phyloP scores from a whole-genome alignment of 2,329 filamentous ascomycete species.

The Bipolaris oryzae region DNA sequence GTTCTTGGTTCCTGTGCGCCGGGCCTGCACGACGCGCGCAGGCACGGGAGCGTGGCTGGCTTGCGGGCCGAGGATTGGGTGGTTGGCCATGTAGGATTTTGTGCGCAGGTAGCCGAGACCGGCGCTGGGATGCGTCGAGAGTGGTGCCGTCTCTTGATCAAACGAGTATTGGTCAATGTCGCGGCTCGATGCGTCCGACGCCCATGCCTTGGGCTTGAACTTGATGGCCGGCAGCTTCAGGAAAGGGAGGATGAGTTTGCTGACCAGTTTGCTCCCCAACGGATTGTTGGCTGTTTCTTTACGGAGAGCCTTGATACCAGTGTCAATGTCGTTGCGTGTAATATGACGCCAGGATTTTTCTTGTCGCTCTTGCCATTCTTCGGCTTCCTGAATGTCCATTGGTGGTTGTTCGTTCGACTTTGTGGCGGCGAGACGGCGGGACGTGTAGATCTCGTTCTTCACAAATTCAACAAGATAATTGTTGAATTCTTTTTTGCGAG shows the following conservation, averaged over 20 bases:
- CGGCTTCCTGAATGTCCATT: conserved; percentile 34
- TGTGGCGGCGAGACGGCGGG: conserved; percentile 28
- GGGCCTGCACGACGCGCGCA: conserved; percentile 61
- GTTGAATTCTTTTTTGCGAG: conserved; percentile 42
- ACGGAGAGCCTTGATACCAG: conserved; percentile 48
- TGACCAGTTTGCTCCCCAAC: conserved; percentile 58
- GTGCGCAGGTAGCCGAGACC: conserved; percentile 67
- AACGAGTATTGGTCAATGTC: conserved; percentile 36
- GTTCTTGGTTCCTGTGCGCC: conserved; percentile 15
- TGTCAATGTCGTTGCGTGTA: conserved; percentile 31
- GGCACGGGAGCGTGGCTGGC: conserved; percentile 57
- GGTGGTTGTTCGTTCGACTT: conserved; percentile 23
- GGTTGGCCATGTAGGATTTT: conserved; percentile 62
- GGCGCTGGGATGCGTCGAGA: conserved; percentile 68
- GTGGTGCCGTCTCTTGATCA: conserved; percentile 49
- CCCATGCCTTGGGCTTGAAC: conserved; percentile 31
- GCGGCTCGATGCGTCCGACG: conserved; percentile 33
- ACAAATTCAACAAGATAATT: conserved; percentile 38
- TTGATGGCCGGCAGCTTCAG: conserved; percentile 60
- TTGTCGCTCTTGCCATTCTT: conserved; percentile 22
- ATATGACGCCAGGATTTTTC: conserved; percentile 38
- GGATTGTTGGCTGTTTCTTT: conserved; percentile 55
- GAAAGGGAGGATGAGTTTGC: conserved; percentile 58
- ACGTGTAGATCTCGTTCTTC: conserved; percentile 42
- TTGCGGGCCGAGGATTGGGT: conserved; percentile 67